Evolutionary conservation across 106 monocot genomes (phyloP).

Genomic region (Dioscorea dumetorum): DNA sequence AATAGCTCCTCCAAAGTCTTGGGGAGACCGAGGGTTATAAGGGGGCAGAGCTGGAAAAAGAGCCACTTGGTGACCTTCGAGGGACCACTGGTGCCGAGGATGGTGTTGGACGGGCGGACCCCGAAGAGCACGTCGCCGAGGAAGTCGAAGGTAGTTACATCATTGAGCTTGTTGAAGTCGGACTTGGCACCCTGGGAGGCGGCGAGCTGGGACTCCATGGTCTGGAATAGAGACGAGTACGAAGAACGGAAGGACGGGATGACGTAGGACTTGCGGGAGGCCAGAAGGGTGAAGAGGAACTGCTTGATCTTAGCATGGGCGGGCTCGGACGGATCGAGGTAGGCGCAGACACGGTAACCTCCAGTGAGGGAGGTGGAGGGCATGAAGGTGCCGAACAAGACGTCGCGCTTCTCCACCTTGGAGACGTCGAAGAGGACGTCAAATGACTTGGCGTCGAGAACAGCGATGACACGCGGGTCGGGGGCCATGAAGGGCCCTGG

Average conservation of each 20-base stretch:
- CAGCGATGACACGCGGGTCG: slow-evolving; percentile 25
- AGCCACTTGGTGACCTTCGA: slow-evolving; percentile 27
- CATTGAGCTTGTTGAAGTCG: slow-evolving; percentile 40
- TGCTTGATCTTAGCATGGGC: slow-evolving; percentile 34
- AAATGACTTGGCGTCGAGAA: slow-evolving; percentile 53
- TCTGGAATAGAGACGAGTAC: too few species aligned
- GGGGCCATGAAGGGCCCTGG: slow-evolving; percentile 49
- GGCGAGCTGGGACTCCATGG: slow-evolving; percentile 17
- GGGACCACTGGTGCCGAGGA: slow-evolving; percentile 3
- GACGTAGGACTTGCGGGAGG: too few species aligned
- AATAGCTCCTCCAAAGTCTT: too few species aligned
- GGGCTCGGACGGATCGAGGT: slow-evolving; percentile 59
- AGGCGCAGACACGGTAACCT: slow-evolving; percentile 44
- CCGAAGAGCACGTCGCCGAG: slow-evolving; percentile 26
- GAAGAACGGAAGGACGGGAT: too few species aligned
- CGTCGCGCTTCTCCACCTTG: slow-evolving; percentile 39
- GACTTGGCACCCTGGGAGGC: slow-evolving; percentile 7
- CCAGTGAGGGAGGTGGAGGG: slow-evolving; percentile 48
- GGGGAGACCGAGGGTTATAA: too few species aligned
- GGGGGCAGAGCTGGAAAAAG: too few species aligned
- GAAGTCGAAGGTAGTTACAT: slow-evolving; percentile 33
- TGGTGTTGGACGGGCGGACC: slow-evolving; percentile 8
- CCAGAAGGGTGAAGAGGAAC: too few species aligned
- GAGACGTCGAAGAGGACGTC: slow-evolving; percentile 43
- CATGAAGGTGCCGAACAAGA: slow-evolving; percentile 41